phyloP scores from a whole-genome alignment of 495 filamentous ascomycete species.

The Daldinia caldariorum region DNA sequence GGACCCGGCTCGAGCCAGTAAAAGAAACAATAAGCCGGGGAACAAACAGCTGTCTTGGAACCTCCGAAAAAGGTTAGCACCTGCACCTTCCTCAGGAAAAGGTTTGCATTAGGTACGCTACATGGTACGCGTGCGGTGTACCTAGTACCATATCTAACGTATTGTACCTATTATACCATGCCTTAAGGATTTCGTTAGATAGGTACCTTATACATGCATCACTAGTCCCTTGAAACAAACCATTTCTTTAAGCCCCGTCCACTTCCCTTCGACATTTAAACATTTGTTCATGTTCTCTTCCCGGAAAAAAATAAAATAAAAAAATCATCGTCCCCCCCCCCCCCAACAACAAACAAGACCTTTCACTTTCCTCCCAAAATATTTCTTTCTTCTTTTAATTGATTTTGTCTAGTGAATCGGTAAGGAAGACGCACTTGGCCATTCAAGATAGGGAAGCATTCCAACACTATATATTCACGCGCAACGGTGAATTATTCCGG shows the following conservation, averaged over 20 bases:
- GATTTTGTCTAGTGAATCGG: slow-evolving; percentile 3
- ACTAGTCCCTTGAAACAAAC: no score
- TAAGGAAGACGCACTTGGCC: slow-evolving; percentile 1
- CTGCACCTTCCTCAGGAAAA: background rate
- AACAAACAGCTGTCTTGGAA: slow-evolving; percentile 19
- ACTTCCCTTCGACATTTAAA: slow-evolving; percentile 3
- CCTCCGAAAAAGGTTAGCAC: slow-evolving; percentile 22
- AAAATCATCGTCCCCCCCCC: background rate
- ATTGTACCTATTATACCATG: background rate
- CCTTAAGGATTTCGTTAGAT: background rate
- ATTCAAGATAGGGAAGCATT: slow-evolving; percentile 9
- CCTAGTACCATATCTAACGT: no score
- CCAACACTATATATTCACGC: background rate
- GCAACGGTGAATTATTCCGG: background rate
- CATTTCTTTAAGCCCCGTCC: background rate
- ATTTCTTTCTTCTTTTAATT: slow-evolving; percentile 4
- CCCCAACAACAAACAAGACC: background rate
- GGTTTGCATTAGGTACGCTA: slow-evolving; percentile 1
- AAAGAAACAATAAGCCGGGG: slow-evolving; percentile 23
- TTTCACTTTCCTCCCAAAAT: background rate
- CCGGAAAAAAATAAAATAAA: background rate
- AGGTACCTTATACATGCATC: background rate
- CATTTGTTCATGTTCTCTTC: background rate
- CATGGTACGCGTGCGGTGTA: slow-evolving; percentile 3
- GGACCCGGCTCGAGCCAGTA: background rate